These are phyloP conservation scores for Colletotrichum agaves DNA, from an alignment of 2,329 filamentous ascomycete species.

Conservation along the genomic window DNA sequence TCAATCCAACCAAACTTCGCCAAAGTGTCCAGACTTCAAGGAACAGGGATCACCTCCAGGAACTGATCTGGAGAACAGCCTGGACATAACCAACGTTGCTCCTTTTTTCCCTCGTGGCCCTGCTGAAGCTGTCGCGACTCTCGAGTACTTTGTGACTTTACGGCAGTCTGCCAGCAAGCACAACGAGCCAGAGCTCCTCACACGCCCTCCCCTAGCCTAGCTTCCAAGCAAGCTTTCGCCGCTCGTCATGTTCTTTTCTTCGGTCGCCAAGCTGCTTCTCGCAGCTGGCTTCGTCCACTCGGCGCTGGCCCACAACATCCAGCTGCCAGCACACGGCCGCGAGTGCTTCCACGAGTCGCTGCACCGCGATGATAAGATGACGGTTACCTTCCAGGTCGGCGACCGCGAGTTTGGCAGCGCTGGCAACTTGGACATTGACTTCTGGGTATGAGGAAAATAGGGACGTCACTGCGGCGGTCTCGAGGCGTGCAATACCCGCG, in stretches of 20 bases:
- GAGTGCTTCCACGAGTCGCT: conserved; percentile 98
- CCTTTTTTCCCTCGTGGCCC: conserved; percentile 20
- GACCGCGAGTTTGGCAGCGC: conserved; percentile 95
- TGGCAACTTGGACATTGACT: conserved; percentile 95
- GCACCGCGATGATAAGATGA: conserved; percentile 97
- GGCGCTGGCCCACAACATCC: conserved; percentile 91
- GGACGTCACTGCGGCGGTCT: neutral
- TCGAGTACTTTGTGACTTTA: conserved; percentile 19
- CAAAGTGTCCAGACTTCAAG: conserved; percentile 39
- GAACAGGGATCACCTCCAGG: conserved; percentile 35
- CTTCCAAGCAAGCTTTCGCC: conserved; percentile 26
- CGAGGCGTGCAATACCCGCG: neutral
- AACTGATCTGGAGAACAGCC: conserved; percentile 37
- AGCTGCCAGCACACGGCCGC: conserved; percentile 89
- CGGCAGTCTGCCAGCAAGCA: conserved; percentile 11
- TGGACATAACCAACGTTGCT: conserved; percentile 37
- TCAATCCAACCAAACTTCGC: conserved; percentile 37
- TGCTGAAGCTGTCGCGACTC: conserved; percentile 14
- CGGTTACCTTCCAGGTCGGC: conserved; percentile 97
- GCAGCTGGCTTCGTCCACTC: conserved; percentile 61
- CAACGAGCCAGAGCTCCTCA: conserved; percentile 19
- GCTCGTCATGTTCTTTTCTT: conserved; percentile 54
- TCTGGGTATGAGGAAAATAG: conserved; percentile 76
- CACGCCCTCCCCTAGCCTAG: neutral
- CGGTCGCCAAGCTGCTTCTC: conserved; percentile 56